phyloP scores from a whole-genome alignment of 2,329 filamentous ascomycete species.

The Ophiocordyceps sinensis region DNA sequence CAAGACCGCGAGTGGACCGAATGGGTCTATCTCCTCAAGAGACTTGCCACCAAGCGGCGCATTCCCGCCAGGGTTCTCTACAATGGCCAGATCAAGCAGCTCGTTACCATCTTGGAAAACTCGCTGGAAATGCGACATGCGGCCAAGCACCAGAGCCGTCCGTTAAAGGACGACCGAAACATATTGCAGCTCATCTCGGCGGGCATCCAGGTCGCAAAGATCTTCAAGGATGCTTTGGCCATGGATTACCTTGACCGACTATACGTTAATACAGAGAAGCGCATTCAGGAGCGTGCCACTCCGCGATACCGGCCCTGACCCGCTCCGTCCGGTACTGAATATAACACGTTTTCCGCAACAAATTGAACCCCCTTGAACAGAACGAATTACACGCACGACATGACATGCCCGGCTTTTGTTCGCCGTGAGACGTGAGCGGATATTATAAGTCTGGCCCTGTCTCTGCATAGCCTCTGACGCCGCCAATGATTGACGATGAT shows the following conservation, averaged over 20 bases:
- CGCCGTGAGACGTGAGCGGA: too few species aligned
- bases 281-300: constrained; percentile 53
- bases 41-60: constrained; percentile 70
- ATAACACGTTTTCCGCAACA: constrained; percentile 7
- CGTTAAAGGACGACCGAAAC: constrained; percentile 77
- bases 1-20: constrained; percentile 81
- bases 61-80: constrained; percentile 75
- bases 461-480: background rate
- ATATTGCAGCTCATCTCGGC: constrained; percentile 79
- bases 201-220: constrained; percentile 76
- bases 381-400: background rate
- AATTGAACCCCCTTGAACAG: background rate
- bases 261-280: constrained; percentile 68
- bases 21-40: constrained; percentile 79
- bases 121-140: constrained; percentile 79
- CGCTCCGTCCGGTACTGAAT: constrained; percentile 4
- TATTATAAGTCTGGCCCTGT: background rate
- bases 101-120: constrained; percentile 79
- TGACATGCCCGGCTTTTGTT: too few species aligned
- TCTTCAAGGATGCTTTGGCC: constrained; percentile 68
- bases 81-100: constrained; percentile 82
- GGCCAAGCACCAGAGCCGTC: constrained; percentile 68
- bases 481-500: constrained; percentile 5
- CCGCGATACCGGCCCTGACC: constrained; percentile 17
- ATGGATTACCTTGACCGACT: constrained; percentile 72